Conservation (phyloP, 805 yeast species). For the Ogataea polymorpha region DNA sequence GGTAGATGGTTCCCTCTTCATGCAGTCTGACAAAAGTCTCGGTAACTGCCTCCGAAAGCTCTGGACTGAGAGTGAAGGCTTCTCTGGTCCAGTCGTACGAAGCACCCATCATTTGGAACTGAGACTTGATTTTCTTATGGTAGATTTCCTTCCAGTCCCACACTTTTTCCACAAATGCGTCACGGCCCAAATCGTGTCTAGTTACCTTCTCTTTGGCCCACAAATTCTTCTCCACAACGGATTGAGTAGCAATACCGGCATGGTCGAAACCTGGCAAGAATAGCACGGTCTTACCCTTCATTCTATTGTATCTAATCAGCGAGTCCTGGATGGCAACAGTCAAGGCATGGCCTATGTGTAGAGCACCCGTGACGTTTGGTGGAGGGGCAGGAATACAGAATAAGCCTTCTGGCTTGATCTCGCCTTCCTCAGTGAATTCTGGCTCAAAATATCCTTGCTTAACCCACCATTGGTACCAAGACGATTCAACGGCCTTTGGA, state of each 20-base stretch:
- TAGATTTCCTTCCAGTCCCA: constrained; percentile 99
- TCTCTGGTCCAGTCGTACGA: constrained; percentile 96
- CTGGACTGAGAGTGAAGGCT: constrained; percentile 86
- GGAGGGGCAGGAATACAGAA: constrained; percentile 98
- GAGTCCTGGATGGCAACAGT: constrained; percentile 95
- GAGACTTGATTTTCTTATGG: constrained; percentile 79
- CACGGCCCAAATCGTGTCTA: constrained; percentile 94
- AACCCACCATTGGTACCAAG: constrained; percentile 99
- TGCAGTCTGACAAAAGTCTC: constrained; percentile 91
- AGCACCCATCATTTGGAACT: constrained; percentile 86
- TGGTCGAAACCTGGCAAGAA: constrained; percentile 97
- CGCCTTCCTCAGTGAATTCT: constrained; percentile 71
- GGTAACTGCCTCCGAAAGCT: constrained; percentile 71
- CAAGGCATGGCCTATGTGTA: constrained; percentile 97
- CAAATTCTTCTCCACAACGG: constrained; percentile 93
- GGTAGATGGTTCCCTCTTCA: constrained; percentile 92
- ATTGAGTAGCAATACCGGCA: constrained; percentile 98
- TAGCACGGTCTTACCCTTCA: constrained; percentile 92
- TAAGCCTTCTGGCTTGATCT: constrained; percentile 73
- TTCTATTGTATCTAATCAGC: constrained; percentile 88
- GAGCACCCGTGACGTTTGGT: constrained; percentile 97
- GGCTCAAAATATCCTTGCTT: constrained; percentile 86
- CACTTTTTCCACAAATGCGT: constrained; percentile 78
- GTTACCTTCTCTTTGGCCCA: constrained; percentile 87
- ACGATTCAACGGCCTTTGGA: constrained; percentile 89